Conservation (phyloP, 345 rosid genomes). For the Brassica nigra region DNA sequence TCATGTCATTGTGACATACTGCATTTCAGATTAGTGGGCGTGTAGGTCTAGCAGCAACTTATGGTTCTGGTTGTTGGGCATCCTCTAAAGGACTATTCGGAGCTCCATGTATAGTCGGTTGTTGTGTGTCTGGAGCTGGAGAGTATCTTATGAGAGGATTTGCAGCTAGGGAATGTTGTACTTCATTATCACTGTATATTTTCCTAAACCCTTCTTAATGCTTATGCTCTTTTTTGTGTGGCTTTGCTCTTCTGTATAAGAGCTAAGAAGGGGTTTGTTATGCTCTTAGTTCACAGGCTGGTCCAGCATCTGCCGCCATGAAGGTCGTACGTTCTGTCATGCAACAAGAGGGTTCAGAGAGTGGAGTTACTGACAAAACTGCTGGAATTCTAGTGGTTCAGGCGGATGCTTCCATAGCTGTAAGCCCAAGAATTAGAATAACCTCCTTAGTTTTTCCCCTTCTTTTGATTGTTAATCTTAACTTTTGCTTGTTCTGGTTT, state of each 20-base stretch:
- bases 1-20: background rate
- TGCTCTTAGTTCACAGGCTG: slow-evolving; percentile 72
- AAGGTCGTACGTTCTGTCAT: slow-evolving; percentile 61
- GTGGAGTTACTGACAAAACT: slow-evolving; percentile 53
- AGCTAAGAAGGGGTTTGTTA: slow-evolving; percentile 17
- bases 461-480: background rate
- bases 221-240: background rate
- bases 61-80: slow-evolving; percentile 99
- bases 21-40: slow-evolving; percentile 76
- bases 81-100: slow-evolving; percentile 71
- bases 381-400: slow-evolving; percentile 82
- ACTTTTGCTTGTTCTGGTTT: slow-evolving; percentile 11
- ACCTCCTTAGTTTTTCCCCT: background rate
- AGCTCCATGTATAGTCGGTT: slow-evolving; percentile 69
- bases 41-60: slow-evolving; percentile 87
- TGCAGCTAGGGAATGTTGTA: slow-evolving; percentile 88
- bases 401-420: slow-evolving; percentile 68
- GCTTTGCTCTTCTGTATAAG: background rate
- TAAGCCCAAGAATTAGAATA: slow-evolving; percentile 37
- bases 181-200: slow-evolving; percentile 69
- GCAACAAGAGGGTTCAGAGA: slow-evolving; percentile 45
- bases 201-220: slow-evolving; percentile 3
- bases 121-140: slow-evolving; percentile 92
- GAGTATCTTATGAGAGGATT: slow-evolving; percentile 92
- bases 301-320: slow-evolving; percentile 89